Conservation (phyloP, 805 yeast species). For the Candida ipomoeae region DNA sequence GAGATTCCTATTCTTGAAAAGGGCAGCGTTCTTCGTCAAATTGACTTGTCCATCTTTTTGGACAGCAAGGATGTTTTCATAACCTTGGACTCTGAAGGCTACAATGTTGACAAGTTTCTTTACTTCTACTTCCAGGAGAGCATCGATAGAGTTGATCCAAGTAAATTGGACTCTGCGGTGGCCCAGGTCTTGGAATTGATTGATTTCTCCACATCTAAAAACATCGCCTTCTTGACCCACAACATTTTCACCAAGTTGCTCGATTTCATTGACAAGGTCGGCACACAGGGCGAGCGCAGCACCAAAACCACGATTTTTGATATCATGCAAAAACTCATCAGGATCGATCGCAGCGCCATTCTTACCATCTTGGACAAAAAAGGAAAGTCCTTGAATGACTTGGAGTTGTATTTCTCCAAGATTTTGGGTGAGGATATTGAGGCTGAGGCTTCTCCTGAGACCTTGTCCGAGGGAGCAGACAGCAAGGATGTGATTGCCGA, state of each 20-base stretch:
- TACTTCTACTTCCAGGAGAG: slow-evolving; percentile 25
- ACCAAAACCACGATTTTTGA: neutral
- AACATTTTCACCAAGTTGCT: slow-evolving; percentile 14
- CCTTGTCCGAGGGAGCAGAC: neutral
- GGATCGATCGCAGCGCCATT: slow-evolving; percentile 21
- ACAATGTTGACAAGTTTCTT: slow-evolving; percentile 30
- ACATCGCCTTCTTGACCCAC: slow-evolving; percentile 15
- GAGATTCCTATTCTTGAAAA: slow-evolving; percentile 4
- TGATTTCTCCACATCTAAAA: slow-evolving; percentile 11
- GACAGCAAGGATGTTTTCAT: slow-evolving; percentile 7
- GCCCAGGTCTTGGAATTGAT: slow-evolving; percentile 23
- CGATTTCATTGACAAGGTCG: slow-evolving; percentile 12
- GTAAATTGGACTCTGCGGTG: slow-evolving; percentile 16
- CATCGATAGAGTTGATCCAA: slow-evolving; percentile 17
- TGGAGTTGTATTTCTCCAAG: slow-evolving; percentile 60
- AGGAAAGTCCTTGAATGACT: slow-evolving; percentile 25
- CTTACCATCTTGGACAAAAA: slow-evolving; percentile 16
- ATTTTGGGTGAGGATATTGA: slow-evolving; percentile 39
- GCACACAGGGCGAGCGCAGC: slow-evolving; percentile 12
- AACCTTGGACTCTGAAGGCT: slow-evolving; percentile 22
- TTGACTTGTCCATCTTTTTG: slow-evolving; percentile 7
- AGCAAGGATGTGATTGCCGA: neutral
- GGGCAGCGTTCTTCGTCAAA: slow-evolving; percentile 17
- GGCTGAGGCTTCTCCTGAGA: slow-evolving; percentile 3
- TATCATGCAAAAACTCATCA: slow-evolving; percentile 22